Percentiles rank a stretch among this genome's conserved stretches.
phyloP scores from a whole-genome alignment of 352 stramenopile species.

The Phytophthora kernoviae region DNA sequence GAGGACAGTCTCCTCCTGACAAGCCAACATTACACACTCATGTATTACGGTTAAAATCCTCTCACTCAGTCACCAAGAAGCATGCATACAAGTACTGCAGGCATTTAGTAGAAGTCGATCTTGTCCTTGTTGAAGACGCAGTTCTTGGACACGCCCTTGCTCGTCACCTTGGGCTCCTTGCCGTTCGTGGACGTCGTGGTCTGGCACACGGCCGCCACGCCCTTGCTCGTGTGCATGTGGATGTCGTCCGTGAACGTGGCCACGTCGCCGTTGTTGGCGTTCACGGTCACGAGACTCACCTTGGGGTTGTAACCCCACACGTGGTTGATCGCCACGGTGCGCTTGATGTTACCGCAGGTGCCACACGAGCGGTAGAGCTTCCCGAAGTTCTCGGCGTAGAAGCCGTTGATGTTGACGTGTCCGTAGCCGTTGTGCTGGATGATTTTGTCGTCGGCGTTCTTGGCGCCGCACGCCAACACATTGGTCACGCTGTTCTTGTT shows the following conservation, averaged over 20 bases:
- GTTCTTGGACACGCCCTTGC: constrained; percentile 33
- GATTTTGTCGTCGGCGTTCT: constrained; percentile 47
- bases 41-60: constrained; percentile 1
- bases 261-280: constrained; percentile 42
- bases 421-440: constrained; percentile 49
- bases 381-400: constrained; percentile 50
- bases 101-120: constrained; percentile 30
- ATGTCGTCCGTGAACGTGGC: constrained; percentile 37
- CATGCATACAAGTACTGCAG: background rate
- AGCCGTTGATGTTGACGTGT: constrained; percentile 45
- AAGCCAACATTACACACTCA: no score
- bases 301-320: constrained; percentile 42
- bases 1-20: no score
- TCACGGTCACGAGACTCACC: constrained; percentile 43
- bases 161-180: constrained; percentile 29
- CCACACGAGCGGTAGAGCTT: constrained; percentile 44
- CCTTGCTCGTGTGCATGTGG: constrained; percentile 33
- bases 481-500: constrained; percentile 25
- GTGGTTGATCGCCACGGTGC: constrained; percentile 41
- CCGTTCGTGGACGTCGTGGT: constrained; percentile 30
- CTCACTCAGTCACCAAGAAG: background rate
- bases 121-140: constrained; percentile 41
- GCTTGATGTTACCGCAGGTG: constrained; percentile 37
- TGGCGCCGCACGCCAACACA: constrained; percentile 32
- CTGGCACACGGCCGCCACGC: constrained; percentile 28